A percentile compares a stretch with the other conserved stretches of the same genome.
Conservation (phyloP, 495 filamentous ascomycete genomes). For the Aspergillus funiculosus region DNA sequence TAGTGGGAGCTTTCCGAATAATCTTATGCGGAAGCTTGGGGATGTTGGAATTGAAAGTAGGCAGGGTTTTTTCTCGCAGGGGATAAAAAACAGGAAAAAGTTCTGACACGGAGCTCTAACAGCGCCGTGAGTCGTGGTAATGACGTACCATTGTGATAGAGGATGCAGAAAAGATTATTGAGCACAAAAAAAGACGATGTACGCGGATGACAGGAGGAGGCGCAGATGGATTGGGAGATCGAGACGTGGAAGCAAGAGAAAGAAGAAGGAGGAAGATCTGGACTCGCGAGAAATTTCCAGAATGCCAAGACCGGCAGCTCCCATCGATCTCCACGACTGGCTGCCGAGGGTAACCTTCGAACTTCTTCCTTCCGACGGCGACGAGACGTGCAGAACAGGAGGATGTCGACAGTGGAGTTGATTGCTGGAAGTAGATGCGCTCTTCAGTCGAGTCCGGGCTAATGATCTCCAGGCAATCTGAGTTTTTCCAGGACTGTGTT, state of each 20-base stretch:
- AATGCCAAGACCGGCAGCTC: constrained; percentile 46
- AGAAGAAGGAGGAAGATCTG: constrained; percentile 36
- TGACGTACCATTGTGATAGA: constrained; percentile 28
- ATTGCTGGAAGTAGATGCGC: too few relatives aligned
- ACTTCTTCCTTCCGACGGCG: constrained; percentile 1
- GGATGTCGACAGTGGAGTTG: too few relatives aligned
- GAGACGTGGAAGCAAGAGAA: constrained; percentile 26
- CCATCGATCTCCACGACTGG: constrained; percentile 11
- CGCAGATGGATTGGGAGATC: constrained; percentile 20
- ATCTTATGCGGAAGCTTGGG: background rate
- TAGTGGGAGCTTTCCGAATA: background rate
- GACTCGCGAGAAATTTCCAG: constrained; percentile 50
- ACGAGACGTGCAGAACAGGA: too few relatives aligned
- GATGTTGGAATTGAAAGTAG: background rate
- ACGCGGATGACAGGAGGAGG: constrained; percentile 8
- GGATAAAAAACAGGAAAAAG: constrained; percentile 3
- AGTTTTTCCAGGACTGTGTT: too few relatives aligned
- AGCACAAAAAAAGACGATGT: background rate
- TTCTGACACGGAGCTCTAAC: constrained; percentile 8
- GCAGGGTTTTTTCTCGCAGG: constrained; percentile 1
- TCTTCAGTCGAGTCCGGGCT: background rate
- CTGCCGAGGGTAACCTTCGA: constrained; percentile 32
- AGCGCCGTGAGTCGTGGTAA: background rate
- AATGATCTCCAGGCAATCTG: too few relatives aligned
- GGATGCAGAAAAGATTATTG: constrained; percentile 5